phyloP scores from a whole-genome alignment of 2,329 filamentous ascomycete genomes.

The Colletotrichum sojae region DNA sequence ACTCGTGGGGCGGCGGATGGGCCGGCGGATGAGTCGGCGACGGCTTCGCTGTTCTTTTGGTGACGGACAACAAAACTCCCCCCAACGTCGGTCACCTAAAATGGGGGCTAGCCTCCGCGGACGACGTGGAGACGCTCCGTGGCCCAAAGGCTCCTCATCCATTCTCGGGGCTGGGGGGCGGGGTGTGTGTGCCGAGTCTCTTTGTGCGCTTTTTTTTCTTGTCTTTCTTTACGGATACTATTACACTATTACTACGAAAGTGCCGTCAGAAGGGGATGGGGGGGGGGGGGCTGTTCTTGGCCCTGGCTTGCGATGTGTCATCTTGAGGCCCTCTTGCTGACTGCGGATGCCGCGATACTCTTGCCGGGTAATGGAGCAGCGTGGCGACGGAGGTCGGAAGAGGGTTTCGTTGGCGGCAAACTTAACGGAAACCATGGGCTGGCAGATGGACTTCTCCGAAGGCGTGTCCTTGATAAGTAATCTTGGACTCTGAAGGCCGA shows the following conservation, averaged over 20 bases:
- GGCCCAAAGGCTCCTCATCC: neutral
- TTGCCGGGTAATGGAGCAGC: neutral
- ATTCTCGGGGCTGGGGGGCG: neutral
- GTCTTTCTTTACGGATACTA: neutral
- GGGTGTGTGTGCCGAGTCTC: slow-evolving; percentile 12
- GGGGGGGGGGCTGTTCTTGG: neutral
- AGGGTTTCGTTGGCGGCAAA: slow-evolving; percentile 19
- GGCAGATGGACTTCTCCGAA: neutral
- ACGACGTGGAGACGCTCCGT: slow-evolving; percentile 6
- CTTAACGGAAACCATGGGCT: slow-evolving; percentile 12
- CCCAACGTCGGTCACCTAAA: neutral
- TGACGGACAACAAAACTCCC: too few species aligned
- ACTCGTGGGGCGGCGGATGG: neutral
- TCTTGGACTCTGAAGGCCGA: neutral
- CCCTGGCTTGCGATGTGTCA: slow-evolving; percentile 16
- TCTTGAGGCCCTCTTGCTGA: slow-evolving; percentile 8
- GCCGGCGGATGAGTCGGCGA: slow-evolving; percentile 1
- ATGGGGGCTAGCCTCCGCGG: neutral
- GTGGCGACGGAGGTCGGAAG: neutral
- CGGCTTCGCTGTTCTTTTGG: neutral
- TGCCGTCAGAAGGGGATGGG: too few species aligned
- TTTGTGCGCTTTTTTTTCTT: neutral
- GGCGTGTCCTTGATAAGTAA: slow-evolving; percentile 1
- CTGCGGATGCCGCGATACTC: neutral
- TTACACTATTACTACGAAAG: neutral